phyloP scores from a whole-genome alignment of 148 eudicot genomes.

The Tetragonia tetragonoides region DNA sequence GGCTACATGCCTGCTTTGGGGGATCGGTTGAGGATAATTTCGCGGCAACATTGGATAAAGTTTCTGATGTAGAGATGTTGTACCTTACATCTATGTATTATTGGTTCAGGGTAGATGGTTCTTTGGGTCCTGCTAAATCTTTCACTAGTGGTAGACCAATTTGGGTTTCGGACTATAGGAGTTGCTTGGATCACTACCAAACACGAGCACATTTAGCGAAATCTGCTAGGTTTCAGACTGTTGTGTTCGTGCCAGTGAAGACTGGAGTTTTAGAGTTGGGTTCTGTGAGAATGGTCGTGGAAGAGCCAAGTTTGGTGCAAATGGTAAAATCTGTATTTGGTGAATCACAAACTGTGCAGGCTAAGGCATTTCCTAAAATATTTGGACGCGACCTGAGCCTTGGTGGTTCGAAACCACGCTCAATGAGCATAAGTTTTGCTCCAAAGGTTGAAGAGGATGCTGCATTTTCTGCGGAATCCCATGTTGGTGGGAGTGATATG shows the following conservation, averaged over 20 bases:
- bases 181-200: slow-evolving; percentile 68
- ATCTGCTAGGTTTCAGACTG: slow-evolving; percentile 55
- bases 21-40: slow-evolving; percentile 58
- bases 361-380: slow-evolving; percentile 53
- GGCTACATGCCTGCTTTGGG: slow-evolving; percentile 66
- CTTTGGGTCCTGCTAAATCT: slow-evolving; percentile 73
- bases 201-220: slow-evolving; percentile 68
- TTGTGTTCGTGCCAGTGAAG: slow-evolving; percentile 77
- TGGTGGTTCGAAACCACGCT: slow-evolving; percentile 48
- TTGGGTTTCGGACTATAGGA: slow-evolving; percentile 64
- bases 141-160: slow-evolving; percentile 66
- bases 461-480: slow-evolving; percentile 47
- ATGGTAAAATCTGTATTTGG: slow-evolving; percentile 56
- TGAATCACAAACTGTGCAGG: slow-evolving; percentile 41
- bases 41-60: slow-evolving; percentile 50
- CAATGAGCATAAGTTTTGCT: slow-evolving; percentile 73
- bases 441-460: slow-evolving; percentile 79
- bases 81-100: slow-evolving; percentile 82
- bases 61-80: slow-evolving; percentile 84
- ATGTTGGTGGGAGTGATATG: slow-evolving; percentile 35
- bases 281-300: slow-evolving; percentile 56
- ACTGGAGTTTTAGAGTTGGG: slow-evolving; percentile 84
- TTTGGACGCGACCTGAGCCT: slow-evolving; percentile 82
- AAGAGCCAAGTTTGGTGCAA: slow-evolving; percentile 61
- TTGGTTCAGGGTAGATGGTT: slow-evolving; percentile 67